Conservation (phyloP, 495 filamentous ascomycete species). For the Friedmanniomyces simplex region DNA sequence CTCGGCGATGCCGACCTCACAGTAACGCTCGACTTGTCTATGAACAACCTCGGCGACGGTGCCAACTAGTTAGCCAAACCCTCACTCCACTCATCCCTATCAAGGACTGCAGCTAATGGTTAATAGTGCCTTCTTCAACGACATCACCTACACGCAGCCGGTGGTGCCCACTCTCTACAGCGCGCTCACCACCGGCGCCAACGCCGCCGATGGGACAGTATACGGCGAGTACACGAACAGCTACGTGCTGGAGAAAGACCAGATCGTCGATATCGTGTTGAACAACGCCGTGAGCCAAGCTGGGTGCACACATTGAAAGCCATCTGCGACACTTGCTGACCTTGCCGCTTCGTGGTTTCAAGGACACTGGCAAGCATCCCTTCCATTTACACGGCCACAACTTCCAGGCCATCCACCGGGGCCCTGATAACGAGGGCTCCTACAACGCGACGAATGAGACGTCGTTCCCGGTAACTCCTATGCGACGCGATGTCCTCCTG, state of each 20-base stretch:
- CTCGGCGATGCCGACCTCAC: slow-evolving; percentile 48
- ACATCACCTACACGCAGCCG: slow-evolving; percentile 60
- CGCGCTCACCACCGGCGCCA: slow-evolving; percentile 51
- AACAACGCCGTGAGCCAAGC: too few species aligned
- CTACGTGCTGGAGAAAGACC: slow-evolving; percentile 53
- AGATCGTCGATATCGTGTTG: slow-evolving; percentile 67
- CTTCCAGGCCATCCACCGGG: slow-evolving; percentile 60
- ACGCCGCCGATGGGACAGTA: slow-evolving; percentile 51
- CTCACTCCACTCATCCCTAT: background rate
- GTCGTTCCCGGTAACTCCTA: slow-evolving; percentile 39
- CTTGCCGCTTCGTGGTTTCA: too few species aligned
- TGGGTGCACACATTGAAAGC: too few species aligned
- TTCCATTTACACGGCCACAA: slow-evolving; percentile 85
- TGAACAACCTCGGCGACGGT: slow-evolving; percentile 63
- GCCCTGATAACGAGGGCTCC: slow-evolving; percentile 39
- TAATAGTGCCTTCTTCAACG: slow-evolving; percentile 65
- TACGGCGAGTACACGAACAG: slow-evolving; percentile 68
- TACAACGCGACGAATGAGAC: slow-evolving; percentile 34
- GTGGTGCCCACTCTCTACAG: slow-evolving; percentile 77
- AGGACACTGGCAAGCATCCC: slow-evolving; percentile 65
- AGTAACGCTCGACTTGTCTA: slow-evolving; percentile 54
- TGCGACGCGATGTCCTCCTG: slow-evolving; percentile 48
- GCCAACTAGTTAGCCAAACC: slow-evolving; percentile 54
- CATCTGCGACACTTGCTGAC: too few species aligned
- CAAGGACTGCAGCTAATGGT: background rate